phyloP scores from a whole-genome alignment of 352 stramenopile species.

The Globisporangium canariense region DNA sequence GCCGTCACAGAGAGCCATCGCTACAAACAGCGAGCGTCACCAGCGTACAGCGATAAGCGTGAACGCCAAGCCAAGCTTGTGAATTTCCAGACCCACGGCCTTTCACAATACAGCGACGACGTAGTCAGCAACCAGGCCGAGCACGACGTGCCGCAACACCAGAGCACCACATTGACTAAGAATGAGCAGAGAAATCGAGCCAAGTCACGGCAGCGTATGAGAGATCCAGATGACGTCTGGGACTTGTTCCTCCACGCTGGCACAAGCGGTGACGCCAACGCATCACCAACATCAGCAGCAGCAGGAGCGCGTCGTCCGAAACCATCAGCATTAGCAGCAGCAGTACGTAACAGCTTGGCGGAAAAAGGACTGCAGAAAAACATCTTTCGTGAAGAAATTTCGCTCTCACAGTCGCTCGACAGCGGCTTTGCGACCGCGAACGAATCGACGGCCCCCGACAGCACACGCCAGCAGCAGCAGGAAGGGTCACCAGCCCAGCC shows the following conservation, averaged over 20 bases:
- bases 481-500: background rate
- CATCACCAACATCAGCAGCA: constrained; percentile 15
- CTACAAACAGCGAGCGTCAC: background rate
- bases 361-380: background rate
- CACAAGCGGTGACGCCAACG: constrained; percentile 16
- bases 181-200: constrained; percentile 22
- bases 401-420: constrained; percentile 13
- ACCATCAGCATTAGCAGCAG: constrained; percentile 10
- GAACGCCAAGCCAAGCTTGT: background rate
- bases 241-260: constrained; percentile 33
- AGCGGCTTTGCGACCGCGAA: constrained; percentile 3
- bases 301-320: background rate
- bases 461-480: constrained; percentile 3
- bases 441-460: background rate
- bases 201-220: constrained; percentile 21
- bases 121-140: constrained; percentile 12
- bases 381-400: constrained; percentile 30
- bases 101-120: background rate
- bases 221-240: constrained; percentile 30
- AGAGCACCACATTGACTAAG: constrained; percentile 14
- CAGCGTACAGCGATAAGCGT: background rate
- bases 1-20: constrained; percentile 1
- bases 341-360: background rate
- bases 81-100: background rate
- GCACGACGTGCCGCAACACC: constrained; percentile 13